Percentiles rank a stretch among this genome's conserved stretches.
phyloP scores from a whole-genome alignment of 2,329 filamentous ascomycete species.

The Paecilomyces variotii region DNA sequence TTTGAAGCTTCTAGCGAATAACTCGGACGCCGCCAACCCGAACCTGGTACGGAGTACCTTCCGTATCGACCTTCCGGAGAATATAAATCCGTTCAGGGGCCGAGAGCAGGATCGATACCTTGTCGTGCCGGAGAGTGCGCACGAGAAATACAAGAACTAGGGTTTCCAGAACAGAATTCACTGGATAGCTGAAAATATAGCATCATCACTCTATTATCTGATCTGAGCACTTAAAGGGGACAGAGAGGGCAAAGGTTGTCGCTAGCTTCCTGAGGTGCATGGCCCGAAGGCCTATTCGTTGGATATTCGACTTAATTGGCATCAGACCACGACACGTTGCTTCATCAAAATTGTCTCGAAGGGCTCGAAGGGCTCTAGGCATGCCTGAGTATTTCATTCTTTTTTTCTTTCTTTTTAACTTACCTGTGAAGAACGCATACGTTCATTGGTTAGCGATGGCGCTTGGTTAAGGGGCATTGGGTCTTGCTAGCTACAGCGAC shows the following conservation, averaged over 20 bases:
- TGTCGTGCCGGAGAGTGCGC: neutral
- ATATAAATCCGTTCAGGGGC: constrained; percentile 6
- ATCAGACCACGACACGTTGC: neutral
- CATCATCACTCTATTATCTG: too few relatives aligned
- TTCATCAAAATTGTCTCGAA: too few relatives aligned
- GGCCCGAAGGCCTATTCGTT: too few relatives aligned
- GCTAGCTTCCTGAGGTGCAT: too few relatives aligned
- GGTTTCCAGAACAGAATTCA: neutral
- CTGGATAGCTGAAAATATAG: too few relatives aligned
- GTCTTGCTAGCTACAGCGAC: neutral
- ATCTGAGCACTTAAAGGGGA: neutral
- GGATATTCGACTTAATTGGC: too few relatives aligned
- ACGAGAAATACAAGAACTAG: neutral
- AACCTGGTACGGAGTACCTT: constrained; percentile 19
- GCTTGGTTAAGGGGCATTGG: neutral
- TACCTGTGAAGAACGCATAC: neutral
- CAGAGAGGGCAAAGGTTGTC: neutral
- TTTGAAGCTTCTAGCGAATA: constrained; percentile 25
- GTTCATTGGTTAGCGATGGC: neutral
- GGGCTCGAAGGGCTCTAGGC: neutral
- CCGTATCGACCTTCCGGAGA: constrained; percentile 18
- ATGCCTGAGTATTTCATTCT: neutral
- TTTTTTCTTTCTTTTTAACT: neutral
- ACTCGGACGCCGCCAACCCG: constrained; percentile 16
- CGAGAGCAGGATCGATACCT: constrained; percentile 3